Base-by-base conservation (phyloP, 2,329 filamentous ascomycete genomes). In the Cordyceps javanica region DNA sequence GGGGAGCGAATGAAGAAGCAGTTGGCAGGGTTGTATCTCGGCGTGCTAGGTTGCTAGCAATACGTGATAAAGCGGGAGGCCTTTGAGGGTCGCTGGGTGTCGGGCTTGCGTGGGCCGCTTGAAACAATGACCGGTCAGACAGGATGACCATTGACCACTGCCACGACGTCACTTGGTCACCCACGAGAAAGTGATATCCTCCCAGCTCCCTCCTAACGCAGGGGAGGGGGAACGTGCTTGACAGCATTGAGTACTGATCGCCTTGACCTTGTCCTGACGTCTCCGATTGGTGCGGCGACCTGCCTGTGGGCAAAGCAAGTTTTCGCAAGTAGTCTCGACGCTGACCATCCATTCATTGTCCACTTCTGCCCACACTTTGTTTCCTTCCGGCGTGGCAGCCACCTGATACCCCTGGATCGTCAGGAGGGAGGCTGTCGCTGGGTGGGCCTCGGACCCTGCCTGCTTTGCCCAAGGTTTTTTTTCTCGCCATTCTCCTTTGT, bases 61-160 rank as follows among this genome's bases (percentile, higher is more conserved):
- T n/a, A n/a, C n/a, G n/a, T n/a, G n/a, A n/a, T n/a, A n/a, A n/a
- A n/a, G n/a, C n/a, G n/a, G n/a, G n/a, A n/a, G n/a, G n/a, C n/a
- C n/a, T n/a, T n/a, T n/a, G n/a, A n/a, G n/a, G n/a, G n/a, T n/a
- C n/a, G n/a, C n/a, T n/a, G n/a, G n/a, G n/a, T n/a, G 30, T 11
- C 30, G 11, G 30, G 30, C 30, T 32, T 32, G 30, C 30, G 19
- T 21, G 9, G 21, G 14, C 11, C 26, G 19, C 51, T 32, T 26
- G 48, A 4, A 36, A 34, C 41, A 46, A 55, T 30, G 46, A 41
- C 38, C 52, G 52, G 52, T 39, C 52, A 55, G 39, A 23, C 45
- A 30, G 52, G 26, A 42, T 52, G 49, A 32, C 39, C 30, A 13
- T 7, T 52, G 49, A 32, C 39, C 30, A 13, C 11, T 10, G 30